These are phyloP conservation scores for Malus hybrid DNA, from an alignment of 331 rosid genomes.

Conservation along the genomic window DNA sequence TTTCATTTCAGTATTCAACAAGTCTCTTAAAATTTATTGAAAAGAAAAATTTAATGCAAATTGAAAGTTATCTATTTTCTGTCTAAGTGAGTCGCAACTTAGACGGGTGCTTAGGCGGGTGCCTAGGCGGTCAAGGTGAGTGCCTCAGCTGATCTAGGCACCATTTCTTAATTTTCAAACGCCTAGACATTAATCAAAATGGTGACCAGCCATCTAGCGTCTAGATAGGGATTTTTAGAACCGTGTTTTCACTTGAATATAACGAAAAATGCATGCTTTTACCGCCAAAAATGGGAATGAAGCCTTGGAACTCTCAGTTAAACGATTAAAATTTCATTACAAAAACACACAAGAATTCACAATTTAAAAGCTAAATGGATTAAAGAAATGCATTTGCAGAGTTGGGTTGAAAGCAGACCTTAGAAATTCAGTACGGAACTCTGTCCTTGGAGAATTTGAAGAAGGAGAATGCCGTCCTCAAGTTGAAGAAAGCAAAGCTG, in stretches of 20 bases:
- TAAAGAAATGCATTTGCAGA: background rate
- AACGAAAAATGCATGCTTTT: background rate
- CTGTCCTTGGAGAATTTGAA: background rate
- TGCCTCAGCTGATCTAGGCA: too few species aligned
- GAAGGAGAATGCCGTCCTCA: background rate
- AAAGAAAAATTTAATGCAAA: too few species aligned
- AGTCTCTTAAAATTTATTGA: too few species aligned
- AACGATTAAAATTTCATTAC: background rate
- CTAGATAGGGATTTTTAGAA: too few species aligned
- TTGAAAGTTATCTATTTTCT: too few species aligned
- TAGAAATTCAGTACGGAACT: background rate
- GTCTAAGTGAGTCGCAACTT: too few species aligned
- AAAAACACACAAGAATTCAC: background rate
- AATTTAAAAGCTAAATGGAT: background rate
- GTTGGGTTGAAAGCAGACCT: slow-evolving; percentile 11
- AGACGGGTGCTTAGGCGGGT: too few species aligned
- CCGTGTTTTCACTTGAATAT: background rate
- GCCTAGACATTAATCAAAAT: too few species aligned
- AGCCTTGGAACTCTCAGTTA: background rate
- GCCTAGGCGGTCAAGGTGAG: too few species aligned
- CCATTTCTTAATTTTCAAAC: too few species aligned
- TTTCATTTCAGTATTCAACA: too few species aligned
- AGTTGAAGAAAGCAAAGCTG: background rate
- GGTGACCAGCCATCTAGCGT: too few species aligned
- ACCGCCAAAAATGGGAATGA: background rate